These are phyloP conservation scores for Paramecium biaurelia DNA, from an alignment of 73 alveolate genomes.

Conservation along the genomic window DNA sequence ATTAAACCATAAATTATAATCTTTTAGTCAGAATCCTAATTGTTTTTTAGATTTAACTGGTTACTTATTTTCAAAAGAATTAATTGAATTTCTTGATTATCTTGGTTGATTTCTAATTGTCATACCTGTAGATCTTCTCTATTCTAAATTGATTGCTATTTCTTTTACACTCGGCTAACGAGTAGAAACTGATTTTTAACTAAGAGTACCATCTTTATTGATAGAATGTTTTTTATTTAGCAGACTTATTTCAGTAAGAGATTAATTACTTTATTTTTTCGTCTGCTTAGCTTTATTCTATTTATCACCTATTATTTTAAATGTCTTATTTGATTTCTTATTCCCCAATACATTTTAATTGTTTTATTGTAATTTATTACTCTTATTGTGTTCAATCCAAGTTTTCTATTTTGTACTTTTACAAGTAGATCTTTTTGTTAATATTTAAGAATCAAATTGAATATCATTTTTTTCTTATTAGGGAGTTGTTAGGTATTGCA, in stretches of 20 bases:
- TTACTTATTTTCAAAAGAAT: neutral
- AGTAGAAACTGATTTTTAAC: neutral
- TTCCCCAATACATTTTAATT: neutral
- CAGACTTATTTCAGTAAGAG: neutral
- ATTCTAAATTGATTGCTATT: constrained; percentile 1
- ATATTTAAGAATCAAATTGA: neutral
- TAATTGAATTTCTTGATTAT: neutral
- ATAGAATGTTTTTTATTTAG: neutral
- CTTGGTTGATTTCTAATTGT: neutral
- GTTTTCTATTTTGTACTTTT: neutral
- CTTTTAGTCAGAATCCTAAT: neutral
- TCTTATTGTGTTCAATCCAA: neutral
- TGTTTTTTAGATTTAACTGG: neutral
- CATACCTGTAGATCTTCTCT: neutral
- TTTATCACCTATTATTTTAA: neutral
- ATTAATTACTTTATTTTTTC: neutral
- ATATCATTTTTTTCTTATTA: neutral
- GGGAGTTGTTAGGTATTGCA: neutral
- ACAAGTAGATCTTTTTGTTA: neutral
- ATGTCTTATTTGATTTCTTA: neutral
- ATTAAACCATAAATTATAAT: neutral
- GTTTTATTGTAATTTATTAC: neutral
- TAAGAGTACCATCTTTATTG: neutral
- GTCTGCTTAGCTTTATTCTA: neutral
- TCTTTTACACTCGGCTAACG: neutral